These are phyloP conservation scores for Galerina marginata DNA, from an alignment of 768 basidiomycete species.

Conservation along the genomic window DNA sequence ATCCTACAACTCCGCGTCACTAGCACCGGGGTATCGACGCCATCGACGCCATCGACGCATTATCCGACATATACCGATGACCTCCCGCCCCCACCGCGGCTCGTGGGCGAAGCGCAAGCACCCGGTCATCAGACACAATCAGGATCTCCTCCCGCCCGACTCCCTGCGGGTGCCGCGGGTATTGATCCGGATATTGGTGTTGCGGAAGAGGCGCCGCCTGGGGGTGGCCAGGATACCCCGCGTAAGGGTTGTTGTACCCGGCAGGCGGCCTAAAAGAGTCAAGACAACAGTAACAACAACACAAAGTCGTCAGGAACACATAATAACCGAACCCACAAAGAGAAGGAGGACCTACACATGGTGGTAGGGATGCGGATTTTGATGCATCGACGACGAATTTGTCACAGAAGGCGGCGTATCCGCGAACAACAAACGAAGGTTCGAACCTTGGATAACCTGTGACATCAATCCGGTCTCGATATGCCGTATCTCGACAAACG, in stretches of 20 bases:
- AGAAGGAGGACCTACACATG: conserved; percentile 26
- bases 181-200: conserved; percentile 47
- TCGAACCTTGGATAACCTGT: conserved; percentile 94
- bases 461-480: conserved; percentile 91
- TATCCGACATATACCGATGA: conserved; percentile 48
- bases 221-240: conserved; percentile 17
- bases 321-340: neutral
- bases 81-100: conserved; percentile 21
- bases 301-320: neutral
- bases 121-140: conserved; percentile 88
- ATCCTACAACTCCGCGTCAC: neutral
- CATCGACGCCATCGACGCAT: conserved; percentile 51
- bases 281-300: neutral
- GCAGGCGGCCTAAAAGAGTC: conserved; percentile 14
- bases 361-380: conserved; percentile 37
- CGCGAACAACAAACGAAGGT: conserved; percentile 88
- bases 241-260: conserved; percentile 23
- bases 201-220: conserved; percentile 23
- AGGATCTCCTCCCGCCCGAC: conserved; percentile 83
- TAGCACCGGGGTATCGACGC: conserved; percentile 45
- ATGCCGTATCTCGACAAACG: conserved; percentile 95
- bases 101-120: conserved; percentile 62
- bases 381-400: conserved; percentile 53
- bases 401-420: conserved; percentile 89
- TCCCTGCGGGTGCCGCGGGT: conserved; percentile 51